Percentiles rank a stretch among this genome's conserved stretches.
These are phyloP conservation scores for Fusarium secorum DNA, from an alignment of 2,329 filamentous ascomycete species.

Conservation along the genomic window DNA sequence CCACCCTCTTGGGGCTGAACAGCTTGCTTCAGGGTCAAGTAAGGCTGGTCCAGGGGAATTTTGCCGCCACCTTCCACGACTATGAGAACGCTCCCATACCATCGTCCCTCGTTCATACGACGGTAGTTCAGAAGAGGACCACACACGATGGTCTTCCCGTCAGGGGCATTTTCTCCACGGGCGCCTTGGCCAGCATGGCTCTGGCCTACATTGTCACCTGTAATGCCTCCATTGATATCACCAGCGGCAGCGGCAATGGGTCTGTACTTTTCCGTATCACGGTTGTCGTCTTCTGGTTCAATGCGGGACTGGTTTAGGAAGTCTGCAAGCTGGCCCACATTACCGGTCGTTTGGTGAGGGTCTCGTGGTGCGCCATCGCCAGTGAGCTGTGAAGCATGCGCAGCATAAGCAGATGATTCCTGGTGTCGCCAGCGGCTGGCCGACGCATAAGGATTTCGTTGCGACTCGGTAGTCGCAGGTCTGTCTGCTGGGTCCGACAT, in stretches of 20 bases:
- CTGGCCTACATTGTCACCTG: conserved; percentile 35
- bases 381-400: conserved; percentile 52
- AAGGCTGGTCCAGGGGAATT: conserved; percentile 65
- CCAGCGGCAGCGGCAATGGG: conserved; percentile 59
- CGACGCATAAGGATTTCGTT: conserved; percentile 64
- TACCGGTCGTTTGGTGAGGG: conserved; percentile 47
- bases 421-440: conserved; percentile 69
- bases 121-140: conserved; percentile 82
- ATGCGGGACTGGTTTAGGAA: conserved; percentile 65
- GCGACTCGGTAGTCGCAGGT: conserved; percentile 42
- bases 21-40: conserved; percentile 61
- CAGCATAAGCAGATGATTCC: conserved; percentile 65
- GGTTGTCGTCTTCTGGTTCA: conserved; percentile 48
- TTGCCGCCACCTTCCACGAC: conserved; percentile 77
- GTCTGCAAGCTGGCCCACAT: conserved; percentile 60
- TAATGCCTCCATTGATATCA: conserved; percentile 18
- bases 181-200: conserved; percentile 39
- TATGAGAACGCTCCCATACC: conserved; percentile 87
- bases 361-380: conserved; percentile 42
- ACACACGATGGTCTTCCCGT: conserved; percentile 69
- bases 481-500: conserved; percentile 39
- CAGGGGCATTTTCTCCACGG: conserved; percentile 40
- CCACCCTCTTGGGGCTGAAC: conserved; percentile 37
- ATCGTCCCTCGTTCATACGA: conserved; percentile 74
- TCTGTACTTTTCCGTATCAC: conserved; percentile 50